Percentiles rank a stretch among this genome's conserved stretches.
These are phyloP conservation scores for Solanum paucissectum DNA, from an alignment of 257 asterid genomes.

Conservation along the genomic window DNA sequence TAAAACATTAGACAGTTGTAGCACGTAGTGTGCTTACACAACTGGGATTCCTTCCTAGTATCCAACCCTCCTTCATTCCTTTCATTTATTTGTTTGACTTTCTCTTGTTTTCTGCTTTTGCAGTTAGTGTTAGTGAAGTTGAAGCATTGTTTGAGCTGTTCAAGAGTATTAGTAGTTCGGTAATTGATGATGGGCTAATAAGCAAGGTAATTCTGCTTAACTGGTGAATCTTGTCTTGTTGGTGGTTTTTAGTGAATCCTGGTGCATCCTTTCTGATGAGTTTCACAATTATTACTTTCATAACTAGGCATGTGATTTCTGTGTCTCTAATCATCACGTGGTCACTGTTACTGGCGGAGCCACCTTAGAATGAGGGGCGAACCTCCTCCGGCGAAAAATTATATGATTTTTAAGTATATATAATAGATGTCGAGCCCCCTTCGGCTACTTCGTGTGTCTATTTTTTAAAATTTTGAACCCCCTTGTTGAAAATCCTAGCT, in stretches of 20 bases:
- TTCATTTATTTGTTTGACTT: neutral
- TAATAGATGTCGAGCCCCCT: too few species aligned
- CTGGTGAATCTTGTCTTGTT: neutral
- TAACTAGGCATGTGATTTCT: neutral
- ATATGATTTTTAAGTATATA: too few species aligned
- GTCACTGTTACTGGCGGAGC: neutral
- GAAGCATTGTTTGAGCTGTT: constrained; percentile 98
- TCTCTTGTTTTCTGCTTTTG: constrained; percentile 14
- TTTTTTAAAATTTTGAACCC: too few species aligned
- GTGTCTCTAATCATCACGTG: neutral
- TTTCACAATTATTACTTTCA: neutral
- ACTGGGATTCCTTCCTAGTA: neutral
- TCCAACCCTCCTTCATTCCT: neutral
- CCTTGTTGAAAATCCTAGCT: too few species aligned
- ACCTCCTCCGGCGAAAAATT: too few species aligned
- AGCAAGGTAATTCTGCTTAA: constrained; percentile 49
- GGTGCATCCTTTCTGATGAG: neutral
- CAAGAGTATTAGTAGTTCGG: constrained; percentile 93
- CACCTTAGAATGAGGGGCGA: too few species aligned
- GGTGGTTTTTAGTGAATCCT: neutral
- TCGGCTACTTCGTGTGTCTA: too few species aligned
- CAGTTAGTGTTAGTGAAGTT: constrained; percentile 99
- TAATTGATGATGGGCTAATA: constrained; percentile 88
- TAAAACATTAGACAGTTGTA: neutral
- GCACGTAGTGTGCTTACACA: neutral